Evolutionary conservation across 192 early-diverging fungal genomes (phyloP).

Genomic region (Paraglomus brasilianum): DNA sequence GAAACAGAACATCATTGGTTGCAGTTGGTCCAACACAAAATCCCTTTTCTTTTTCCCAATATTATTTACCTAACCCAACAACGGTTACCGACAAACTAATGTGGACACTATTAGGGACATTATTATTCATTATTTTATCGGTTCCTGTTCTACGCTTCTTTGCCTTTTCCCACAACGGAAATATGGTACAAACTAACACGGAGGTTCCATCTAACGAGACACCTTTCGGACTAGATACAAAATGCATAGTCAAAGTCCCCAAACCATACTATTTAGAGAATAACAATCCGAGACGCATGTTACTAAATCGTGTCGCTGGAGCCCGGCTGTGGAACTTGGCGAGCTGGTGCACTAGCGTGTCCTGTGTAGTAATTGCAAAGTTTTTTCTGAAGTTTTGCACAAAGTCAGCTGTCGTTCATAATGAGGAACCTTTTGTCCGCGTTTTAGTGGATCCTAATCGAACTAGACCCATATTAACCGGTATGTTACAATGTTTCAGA

Average conservation of each 20-base stretch:
- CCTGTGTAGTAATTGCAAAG: constrained; percentile 36
- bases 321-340: constrained; percentile 33
- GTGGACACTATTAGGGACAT: too few species aligned
- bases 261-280: constrained; percentile 15
- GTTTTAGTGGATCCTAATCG: constrained; percentile 55
- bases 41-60: too few species aligned
- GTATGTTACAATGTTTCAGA: constrained; percentile 30
- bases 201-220: too few species aligned
- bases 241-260: constrained; percentile 8
- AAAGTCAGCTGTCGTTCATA: constrained; percentile 42
- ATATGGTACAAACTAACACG: too few species aligned
- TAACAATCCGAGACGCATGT: constrained; percentile 14
- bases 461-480: constrained; percentile 62
- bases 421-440: constrained; percentile 60
- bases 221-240: too few species aligned
- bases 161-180: too few species aligned
- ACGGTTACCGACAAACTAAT: too few species aligned
- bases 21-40: too few species aligned
- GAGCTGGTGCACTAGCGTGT: constrained; percentile 26
- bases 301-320: neutral
- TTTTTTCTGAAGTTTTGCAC: constrained; percentile 34
- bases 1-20: too few species aligned
- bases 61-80: too few species aligned
- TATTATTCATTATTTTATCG: too few species aligned
- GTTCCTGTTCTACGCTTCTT: too few species aligned